A percentile compares a stretch with the other conserved stretches of the same genome.
Evolutionary conservation across 202 grass and related monocot species (phyloP).

Genomic region (Brachypodium distachyon): DNA sequence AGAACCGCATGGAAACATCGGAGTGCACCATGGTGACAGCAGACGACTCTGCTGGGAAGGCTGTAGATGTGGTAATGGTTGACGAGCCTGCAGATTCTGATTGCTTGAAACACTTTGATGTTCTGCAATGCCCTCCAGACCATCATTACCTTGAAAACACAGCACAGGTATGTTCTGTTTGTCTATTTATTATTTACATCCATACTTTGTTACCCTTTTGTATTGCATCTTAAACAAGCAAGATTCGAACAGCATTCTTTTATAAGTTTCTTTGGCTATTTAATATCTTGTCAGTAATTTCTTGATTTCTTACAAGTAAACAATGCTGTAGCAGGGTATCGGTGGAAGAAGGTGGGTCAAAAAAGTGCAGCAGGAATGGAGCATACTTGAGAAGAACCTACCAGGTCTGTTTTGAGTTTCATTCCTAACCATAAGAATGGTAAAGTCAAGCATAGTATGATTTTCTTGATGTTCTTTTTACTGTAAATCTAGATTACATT

Average conservation of each 20-base stretch:
- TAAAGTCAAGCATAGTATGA: background rate
- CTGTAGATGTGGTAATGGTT: conserved; percentile 21
- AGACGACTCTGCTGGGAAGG: conserved; percentile 19
- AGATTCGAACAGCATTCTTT: background rate
- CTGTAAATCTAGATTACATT: conserved; percentile 72
- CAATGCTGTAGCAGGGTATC: conserved; percentile 40
- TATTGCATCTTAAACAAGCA: background rate
- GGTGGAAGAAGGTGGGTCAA: conserved; percentile 89
- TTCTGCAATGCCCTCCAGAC: conserved; percentile 64
- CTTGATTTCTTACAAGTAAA: conserved; percentile 15
- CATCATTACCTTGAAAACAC: conserved; percentile 76
- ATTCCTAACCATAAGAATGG: background rate
- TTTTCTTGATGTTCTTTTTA: conserved; percentile 28
- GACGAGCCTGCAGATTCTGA: conserved; percentile 32
- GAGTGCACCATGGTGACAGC: conserved; percentile 15
- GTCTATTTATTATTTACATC: background rate
- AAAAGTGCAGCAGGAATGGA: conserved; percentile 98
- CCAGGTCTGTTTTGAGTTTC: conserved; percentile 67
- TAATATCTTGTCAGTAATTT: conserved; percentile 1
- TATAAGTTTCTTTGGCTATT: background rate
- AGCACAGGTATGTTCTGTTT: conserved; percentile 35
- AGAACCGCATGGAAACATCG: conserved; percentile 10
- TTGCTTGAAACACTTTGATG: conserved; percentile 88
- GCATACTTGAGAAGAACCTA: conserved; percentile 94
- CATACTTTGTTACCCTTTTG: background rate